Evolutionary conservation across 1,284 basidiomycete genomes (phyloP), one percentile per base, ranked within the genome.

Genomic region (Moesziomyces sp.): DNA sequence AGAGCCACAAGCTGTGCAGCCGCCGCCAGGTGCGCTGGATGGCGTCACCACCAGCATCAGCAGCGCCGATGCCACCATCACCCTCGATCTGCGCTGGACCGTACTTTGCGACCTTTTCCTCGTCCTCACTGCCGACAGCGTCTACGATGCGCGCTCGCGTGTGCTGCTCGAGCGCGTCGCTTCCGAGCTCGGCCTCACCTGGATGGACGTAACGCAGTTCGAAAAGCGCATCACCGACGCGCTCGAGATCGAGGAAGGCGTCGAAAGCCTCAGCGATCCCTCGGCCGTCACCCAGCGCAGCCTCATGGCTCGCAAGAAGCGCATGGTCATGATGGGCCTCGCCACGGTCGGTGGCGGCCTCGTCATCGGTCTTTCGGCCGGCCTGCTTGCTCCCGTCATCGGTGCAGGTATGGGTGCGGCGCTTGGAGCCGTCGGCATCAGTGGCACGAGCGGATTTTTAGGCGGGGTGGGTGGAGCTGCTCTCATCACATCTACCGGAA

Each of bases 151-250:
- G 8, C 78, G 82, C 8, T 84, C 82, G 11, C 69, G 82, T 49
- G 81, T 83, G 16, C 65, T 84, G 24, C 76, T 84, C 45, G 81
- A 83, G 66, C 64, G 69, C 28, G 72, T 84, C 9, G 78, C 82
- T 18, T 71, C 76, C 42, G 61, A 75, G 21, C 76, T 84, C 42
- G 76, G 74, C 2, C 77, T 84, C 26, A 76, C 75, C 14, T 84
- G 79, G 82, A 82, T 84, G 79, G 82, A 84, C 50, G 77, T 84
- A 38, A 82, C 81, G n/a, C 80, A 83, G 28, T 84, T 84, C 56
- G 82, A 84, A 48, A 84, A 82, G 69, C 71, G 82, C 14, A 67
- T 84, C 43, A 83, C 82, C 9, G 81, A 84, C 35, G 76, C 81
- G 5, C 66, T 84, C 28, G 81, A 81, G 64, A 83, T 84, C 45